phyloP scores from a whole-genome alignment of 2,329 filamentous ascomycete species.

The Aspergillus fischeri region DNA sequence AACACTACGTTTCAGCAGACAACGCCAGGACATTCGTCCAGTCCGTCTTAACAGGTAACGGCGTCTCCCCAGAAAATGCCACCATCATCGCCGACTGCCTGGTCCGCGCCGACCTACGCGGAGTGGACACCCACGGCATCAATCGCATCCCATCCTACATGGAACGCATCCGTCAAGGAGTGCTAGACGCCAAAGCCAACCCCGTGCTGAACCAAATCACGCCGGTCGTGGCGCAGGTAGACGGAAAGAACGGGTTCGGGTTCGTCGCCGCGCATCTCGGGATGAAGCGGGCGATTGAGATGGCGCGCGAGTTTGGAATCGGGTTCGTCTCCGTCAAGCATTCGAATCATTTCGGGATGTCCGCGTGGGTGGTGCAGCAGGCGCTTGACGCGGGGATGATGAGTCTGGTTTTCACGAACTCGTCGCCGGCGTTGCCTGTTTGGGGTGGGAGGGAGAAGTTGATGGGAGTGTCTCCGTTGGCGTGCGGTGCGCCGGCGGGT shows the following conservation, averaged over 20 bases:
- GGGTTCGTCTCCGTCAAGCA: slow-evolving; percentile 72
- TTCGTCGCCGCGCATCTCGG: slow-evolving; percentile 65
- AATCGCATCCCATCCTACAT: slow-evolving; percentile 77
- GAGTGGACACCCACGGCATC: slow-evolving; percentile 74
- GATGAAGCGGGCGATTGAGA: slow-evolving; percentile 64
- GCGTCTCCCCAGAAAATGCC: slow-evolving; percentile 57
- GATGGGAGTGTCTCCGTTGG: slow-evolving; percentile 68
- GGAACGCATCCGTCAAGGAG: slow-evolving; percentile 65
- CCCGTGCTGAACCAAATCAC: slow-evolving; percentile 61
- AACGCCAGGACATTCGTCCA: slow-evolving; percentile 21
- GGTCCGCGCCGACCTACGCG: slow-evolving; percentile 70
- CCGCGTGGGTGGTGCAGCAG: slow-evolving; percentile 73
- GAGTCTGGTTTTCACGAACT: slow-evolving; percentile 68
- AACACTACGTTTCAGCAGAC: slow-evolving; percentile 5
- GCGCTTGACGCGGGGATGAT: slow-evolving; percentile 69
- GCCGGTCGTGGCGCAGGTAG: slow-evolving; percentile 65
- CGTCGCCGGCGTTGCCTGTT: slow-evolving; percentile 66
- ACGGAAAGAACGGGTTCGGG: slow-evolving; percentile 69
- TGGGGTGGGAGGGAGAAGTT: slow-evolving; percentile 67
- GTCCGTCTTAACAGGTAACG: slow-evolving; percentile 40
- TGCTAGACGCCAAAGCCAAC: slow-evolving; percentile 58
- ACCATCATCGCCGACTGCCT: slow-evolving; percentile 63
- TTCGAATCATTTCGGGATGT: slow-evolving; percentile 82
- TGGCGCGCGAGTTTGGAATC: slow-evolving; percentile 63
- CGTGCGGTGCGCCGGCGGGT: slow-evolving; percentile 69